These are phyloP conservation scores for Rhizopogon vinicolor DNA, from an alignment of 768 basidiomycete genomes.

Conservation along the genomic window DNA sequence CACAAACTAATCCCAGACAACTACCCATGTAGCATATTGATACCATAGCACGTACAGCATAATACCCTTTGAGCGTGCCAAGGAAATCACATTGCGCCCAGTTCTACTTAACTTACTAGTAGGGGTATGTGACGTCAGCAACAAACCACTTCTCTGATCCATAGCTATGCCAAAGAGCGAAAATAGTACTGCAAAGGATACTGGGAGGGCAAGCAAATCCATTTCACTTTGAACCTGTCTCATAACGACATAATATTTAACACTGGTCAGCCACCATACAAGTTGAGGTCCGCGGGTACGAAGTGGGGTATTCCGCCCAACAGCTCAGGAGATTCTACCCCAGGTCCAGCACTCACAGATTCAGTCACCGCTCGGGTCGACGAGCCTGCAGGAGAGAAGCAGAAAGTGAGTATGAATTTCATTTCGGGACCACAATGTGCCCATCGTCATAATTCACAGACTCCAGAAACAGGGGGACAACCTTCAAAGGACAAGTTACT, in stretches of 20 bases:
- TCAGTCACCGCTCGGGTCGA: not conserved
- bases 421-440: not conserved
- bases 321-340: not conserved
- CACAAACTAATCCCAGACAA: not conserved
- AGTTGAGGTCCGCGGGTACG: not conserved
- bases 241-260: not conserved
- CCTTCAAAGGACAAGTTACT: not conserved
- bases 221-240: not conserved
- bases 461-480: too few species aligned
- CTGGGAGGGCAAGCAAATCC: not conserved
- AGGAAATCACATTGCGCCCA: not conserved
- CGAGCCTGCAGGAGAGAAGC: too few species aligned
- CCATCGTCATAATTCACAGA: not conserved
- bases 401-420: not conserved
- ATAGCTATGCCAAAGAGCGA: not conserved
- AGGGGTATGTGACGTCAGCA: not conserved
- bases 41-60: not conserved
- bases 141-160: too few species aligned
- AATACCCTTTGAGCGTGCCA: not conserved
- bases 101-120: too few species aligned
- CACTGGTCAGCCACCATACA: not conserved
- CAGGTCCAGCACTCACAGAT: not conserved
- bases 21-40: not conserved
- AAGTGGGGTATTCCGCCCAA: not conserved
- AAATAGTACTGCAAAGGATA: not conserved